Evolutionary conservation across 495 filamentous ascomycete species (phyloP).

Genomic region (Lasiosphaeria hispida): DNA sequence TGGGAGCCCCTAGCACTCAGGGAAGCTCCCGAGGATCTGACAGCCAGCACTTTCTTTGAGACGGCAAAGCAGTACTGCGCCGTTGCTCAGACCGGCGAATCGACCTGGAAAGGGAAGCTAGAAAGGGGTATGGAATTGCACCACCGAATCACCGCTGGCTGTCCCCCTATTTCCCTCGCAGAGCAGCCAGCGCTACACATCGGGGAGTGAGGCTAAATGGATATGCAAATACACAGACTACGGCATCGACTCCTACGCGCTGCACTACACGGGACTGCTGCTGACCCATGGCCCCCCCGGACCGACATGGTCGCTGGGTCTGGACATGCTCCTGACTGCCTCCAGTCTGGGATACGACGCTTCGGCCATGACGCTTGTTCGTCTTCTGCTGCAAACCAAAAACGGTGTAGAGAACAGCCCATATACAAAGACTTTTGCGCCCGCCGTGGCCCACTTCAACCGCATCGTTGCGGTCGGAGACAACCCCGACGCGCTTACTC

Average conservation of each 20-base stretch:
- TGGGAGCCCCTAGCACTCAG: slow-evolving; percentile 15
- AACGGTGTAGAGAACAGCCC: not conserved
- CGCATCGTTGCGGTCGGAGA: not conserved
- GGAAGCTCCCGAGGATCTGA: slow-evolving; percentile 19
- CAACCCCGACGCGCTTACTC: slow-evolving; percentile 9
- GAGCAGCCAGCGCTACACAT: not conserved
- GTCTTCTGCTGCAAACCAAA: not conserved
- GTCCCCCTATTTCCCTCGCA: too few relatives aligned
- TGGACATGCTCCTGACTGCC: slow-evolving; percentile 27
- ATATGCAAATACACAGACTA: slow-evolving; percentile 14
- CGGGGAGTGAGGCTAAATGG: slow-evolving; percentile 8
- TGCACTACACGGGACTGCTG: slow-evolving; percentile 22
- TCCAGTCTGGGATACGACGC: slow-evolving; percentile 26
- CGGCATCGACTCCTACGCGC: slow-evolving; percentile 21
- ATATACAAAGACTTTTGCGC: not conserved
- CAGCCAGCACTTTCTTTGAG: slow-evolving; percentile 19
- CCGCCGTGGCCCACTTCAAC: not conserved
- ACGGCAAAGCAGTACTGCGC: slow-evolving; percentile 24
- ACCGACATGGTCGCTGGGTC: slow-evolving; percentile 4
- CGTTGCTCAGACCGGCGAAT: slow-evolving; percentile 15
- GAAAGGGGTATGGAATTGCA: slow-evolving; percentile 16
- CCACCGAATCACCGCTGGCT: not conserved
- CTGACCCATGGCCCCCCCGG: slow-evolving; percentile 6
- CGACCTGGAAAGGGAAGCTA: slow-evolving; percentile 17
- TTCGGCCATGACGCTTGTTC: slow-evolving; percentile 24